Base-by-base conservation (phyloP, 495 filamentous ascomycete genomes). In the Hypoxylon cercidicola region DNA sequence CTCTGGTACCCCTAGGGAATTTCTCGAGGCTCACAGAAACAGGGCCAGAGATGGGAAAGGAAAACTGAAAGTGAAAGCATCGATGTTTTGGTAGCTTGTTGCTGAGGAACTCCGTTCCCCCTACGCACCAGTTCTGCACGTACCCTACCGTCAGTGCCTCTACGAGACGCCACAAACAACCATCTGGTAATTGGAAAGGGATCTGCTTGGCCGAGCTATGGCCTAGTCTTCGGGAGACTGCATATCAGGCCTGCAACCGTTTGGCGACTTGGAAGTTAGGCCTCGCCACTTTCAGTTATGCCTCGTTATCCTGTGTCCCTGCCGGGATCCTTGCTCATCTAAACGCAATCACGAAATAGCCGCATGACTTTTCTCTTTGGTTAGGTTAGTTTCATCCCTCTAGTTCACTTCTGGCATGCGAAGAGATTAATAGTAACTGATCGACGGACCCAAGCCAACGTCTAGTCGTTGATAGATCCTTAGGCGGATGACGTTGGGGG, bases 81-180 rank as follows among this genome's bases (percentile, higher is more conserved):
- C 49, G 43, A 50, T 48, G 47, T 34, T 53, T 55, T 64, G 49
- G 64, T 55, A 68, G 40, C 30, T 48, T 9, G 69, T 60, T 52
- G 39, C 40, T 43, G 62, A 71, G 58, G 69, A 70, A 72, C 55
- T 55, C 53, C 62, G 66, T 70, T 49, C 56, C 58, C 53, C 58
- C 47, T 58, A 71, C 65, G 69, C 56, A 72, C 55, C 65, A 59
- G 60, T 55, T 55, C 52, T 73, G 71, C 69, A 72, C 43, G 43
- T 72, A 74, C 59, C 69, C 69, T 74, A 59, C 66, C 59, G 62
- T 68, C 66, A 69, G 55, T 69, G 62, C 60, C 57, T 72, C 69
- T 72, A 72, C 66, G 69, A 72, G 69, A 72, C 71, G 71, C 71
- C 71, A 72, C 71, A 69, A 67, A 68, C 66, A 72, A 2, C 68